Evolutionary conservation across 352 stramenopile genomes (phyloP).

Genomic region (Phytophthora pistaciae): DNA sequence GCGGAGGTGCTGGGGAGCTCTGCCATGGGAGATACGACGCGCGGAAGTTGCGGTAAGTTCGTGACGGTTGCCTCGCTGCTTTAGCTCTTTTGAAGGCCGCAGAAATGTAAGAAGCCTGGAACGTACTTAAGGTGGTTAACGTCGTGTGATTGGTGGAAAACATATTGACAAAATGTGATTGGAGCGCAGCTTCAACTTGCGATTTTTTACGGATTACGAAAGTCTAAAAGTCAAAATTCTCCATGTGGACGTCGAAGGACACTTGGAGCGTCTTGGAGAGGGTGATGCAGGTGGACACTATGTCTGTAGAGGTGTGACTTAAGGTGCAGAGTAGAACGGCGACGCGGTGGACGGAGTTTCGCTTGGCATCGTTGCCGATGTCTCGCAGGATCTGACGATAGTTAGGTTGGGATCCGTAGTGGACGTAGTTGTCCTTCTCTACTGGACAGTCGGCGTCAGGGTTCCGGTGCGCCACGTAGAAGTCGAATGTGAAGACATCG

Average conservation of each 20-base stretch:
- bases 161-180: not conserved
- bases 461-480: not conserved
- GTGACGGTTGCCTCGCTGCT: not conserved
- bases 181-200: not conserved
- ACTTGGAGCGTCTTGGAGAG: constrained; percentile 3
- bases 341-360: constrained; percentile 14
- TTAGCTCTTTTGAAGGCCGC: not conserved
- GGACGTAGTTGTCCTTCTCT: not conserved
- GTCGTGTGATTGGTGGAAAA: not conserved
- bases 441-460: not conserved
- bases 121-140: not conserved
- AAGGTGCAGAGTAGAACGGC: constrained; percentile 23
- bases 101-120: not conserved
- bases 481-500: not conserved
- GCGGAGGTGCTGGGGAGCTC: constrained; percentile 19
- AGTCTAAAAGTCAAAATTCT: not conserved
- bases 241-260: constrained; percentile 14
- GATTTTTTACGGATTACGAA: not conserved
- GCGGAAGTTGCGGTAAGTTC: not conserved
- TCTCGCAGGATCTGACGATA: constrained; percentile 16
- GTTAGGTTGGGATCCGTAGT: constrained; percentile 25
- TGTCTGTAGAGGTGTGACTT: not conserved
- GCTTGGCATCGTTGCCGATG: constrained; percentile 21
- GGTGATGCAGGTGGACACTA: constrained; percentile 1
- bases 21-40: constrained; percentile 21